Evolutionary conservation across 192 early-diverging fungal species (phyloP).

Genomic region (Chytriomyces hyalinus): DNA sequence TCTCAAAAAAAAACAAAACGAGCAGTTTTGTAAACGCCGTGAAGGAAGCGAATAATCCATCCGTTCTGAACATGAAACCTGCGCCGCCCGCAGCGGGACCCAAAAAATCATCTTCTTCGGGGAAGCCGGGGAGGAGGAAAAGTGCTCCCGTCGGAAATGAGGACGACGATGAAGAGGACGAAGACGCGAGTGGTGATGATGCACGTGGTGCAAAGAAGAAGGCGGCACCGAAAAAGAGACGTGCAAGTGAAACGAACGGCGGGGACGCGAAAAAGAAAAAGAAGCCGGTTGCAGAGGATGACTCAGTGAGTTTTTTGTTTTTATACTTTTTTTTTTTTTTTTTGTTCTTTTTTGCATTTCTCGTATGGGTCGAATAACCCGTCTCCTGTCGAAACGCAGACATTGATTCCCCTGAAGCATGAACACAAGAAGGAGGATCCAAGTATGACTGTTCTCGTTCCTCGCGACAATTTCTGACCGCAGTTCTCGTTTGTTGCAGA

Average conservation of each 20-base stretch:
- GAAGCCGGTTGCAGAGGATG: neutral
- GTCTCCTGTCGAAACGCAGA: neutral
- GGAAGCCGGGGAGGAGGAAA: constrained; percentile 7
- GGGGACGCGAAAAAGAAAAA: constrained; percentile 1
- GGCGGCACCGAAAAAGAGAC: neutral
- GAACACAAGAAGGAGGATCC: neutral
- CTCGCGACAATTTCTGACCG: neutral
- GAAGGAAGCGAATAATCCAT: constrained; percentile 13
- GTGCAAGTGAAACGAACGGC: neutral
- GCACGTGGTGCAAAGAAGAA: neutral
- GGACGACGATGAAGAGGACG: neutral
- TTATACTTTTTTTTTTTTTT: too few relatives aligned
- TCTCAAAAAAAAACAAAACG: neutral
- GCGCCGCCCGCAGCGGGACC: neutral
- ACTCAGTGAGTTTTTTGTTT: neutral
- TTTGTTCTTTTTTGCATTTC: neutral
- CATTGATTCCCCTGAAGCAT: constrained; percentile 2
- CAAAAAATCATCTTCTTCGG: constrained; percentile 1
- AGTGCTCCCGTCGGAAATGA: neutral
- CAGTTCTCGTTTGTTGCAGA: constrained; percentile 5
- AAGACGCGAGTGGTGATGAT: neutral
- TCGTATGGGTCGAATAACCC: neutral
- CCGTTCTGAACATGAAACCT: neutral
- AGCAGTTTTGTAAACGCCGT: constrained; percentile 9
- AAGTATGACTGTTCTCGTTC: neutral